A percentile compares a stretch with the other conserved stretches of the same genome.
Evolutionary conservation across 352 stramenopile genomes (phyloP).

Genomic region (Bremia lactucae): DNA sequence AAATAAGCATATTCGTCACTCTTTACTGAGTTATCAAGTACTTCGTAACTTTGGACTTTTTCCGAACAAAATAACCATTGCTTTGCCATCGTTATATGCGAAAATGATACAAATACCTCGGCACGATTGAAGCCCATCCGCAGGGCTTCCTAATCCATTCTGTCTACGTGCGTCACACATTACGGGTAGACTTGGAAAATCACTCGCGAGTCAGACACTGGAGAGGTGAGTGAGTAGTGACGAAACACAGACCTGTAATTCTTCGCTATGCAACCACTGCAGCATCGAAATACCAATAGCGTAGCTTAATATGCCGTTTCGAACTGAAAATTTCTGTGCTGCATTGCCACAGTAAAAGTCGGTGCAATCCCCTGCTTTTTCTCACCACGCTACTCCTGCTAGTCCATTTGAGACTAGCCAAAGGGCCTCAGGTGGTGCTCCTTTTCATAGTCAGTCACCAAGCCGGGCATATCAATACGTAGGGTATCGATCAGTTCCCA

Average conservation of each 20-base stretch:
- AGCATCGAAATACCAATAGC: conserved; percentile 78
- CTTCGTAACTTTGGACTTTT: conserved; percentile 7
- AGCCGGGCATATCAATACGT: no score
- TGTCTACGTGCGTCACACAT: conserved; percentile 33
- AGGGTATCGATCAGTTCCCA: no score
- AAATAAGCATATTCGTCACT: conserved; percentile 37
- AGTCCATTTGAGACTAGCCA: no score
- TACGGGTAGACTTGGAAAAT: conserved; percentile 72
- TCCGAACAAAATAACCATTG: conserved; percentile 65
- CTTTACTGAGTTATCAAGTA: conserved; percentile 1
- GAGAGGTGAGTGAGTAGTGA: conserved; percentile 33
- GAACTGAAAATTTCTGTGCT: conserved; percentile 48
- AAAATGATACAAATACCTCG: conserved; percentile 60
- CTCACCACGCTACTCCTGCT: no score
- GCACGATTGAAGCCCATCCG: conserved; percentile 36
- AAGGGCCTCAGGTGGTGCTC: no score
- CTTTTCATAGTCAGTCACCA: no score
- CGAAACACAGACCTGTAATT: conserved; percentile 46
- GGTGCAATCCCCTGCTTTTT: no score
- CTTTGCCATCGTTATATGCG: conserved; percentile 50
- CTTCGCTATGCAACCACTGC: conserved; percentile 59
- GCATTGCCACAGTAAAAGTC: conserved; percentile 64
- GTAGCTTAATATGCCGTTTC: conserved; percentile 24
- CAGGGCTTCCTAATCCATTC: conserved; percentile 44
- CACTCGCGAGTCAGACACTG: conserved; percentile 7